Evolutionary conservation across 192 early-diverging fungal genomes (phyloP).

Genomic region (Powellomyces hirtus): DNA sequence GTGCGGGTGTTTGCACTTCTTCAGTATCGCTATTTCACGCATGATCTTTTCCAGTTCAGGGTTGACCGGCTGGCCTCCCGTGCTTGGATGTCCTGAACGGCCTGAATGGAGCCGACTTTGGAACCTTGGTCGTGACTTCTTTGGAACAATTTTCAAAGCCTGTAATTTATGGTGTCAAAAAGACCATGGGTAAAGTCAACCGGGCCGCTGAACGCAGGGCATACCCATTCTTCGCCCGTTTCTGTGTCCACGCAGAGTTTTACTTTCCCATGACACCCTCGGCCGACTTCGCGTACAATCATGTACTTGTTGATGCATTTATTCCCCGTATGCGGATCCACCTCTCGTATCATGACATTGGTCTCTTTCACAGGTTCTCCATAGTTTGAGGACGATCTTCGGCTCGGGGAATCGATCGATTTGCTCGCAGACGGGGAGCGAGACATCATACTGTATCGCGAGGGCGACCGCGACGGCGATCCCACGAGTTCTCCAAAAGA

Average conservation of each 20-base stretch:
- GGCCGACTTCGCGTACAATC: constrained; percentile 83
- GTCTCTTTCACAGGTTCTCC: constrained; percentile 74
- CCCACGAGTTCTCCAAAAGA: background rate
- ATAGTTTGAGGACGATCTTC: constrained; percentile 3
- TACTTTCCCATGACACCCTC: constrained; percentile 95
- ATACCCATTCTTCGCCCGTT: constrained; percentile 76
- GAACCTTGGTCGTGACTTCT: constrained; percentile 53
- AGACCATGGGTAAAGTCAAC: background rate
- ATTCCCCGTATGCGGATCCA: constrained; percentile 81
- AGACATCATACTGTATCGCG: constrained; percentile 8
- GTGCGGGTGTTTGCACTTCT: constrained; percentile 91
- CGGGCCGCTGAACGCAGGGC: constrained; percentile 4
- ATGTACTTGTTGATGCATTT: constrained; percentile 97
- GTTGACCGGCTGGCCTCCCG: constrained; percentile 46
- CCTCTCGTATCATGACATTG: constrained; percentile 73
- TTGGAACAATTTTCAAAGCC: constrained; percentile 72
- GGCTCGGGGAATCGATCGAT: background rate
- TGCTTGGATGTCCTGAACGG: constrained; percentile 8
- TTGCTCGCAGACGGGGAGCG: constrained; percentile 6
- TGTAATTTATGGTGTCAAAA: constrained; percentile 2
- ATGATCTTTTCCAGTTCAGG: constrained; percentile 79
- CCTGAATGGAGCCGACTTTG: constrained; percentile 49
- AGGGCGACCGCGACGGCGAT: constrained; percentile 2
- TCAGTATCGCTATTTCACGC: constrained; percentile 93
- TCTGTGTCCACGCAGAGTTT: constrained; percentile 81